Conservation (phyloP, 352 stramenopile species). For the Globisporangium paddicum region DNA sequence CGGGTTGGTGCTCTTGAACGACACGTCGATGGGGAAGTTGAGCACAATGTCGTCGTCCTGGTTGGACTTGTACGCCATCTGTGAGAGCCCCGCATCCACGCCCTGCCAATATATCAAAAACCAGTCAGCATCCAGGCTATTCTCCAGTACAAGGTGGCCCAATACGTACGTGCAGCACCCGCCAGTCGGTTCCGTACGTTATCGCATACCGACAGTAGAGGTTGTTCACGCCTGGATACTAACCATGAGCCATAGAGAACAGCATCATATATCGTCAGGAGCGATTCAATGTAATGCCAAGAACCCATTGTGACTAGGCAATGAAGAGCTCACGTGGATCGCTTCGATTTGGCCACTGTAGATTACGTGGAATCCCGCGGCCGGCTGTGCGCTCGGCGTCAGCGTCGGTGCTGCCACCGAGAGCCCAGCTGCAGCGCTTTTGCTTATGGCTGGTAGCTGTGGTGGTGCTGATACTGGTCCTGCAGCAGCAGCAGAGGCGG, state of each 20-base stretch:
- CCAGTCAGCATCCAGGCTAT: too few relatives aligned
- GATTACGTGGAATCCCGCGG: slow-evolving; percentile 47
- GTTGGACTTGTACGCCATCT: slow-evolving; percentile 70
- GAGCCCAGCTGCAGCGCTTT: not conserved
- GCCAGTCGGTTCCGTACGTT: slow-evolving; percentile 91
- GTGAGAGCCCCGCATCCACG: slow-evolving; percentile 80
- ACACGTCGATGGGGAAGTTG: slow-evolving; percentile 95
- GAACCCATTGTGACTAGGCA: not conserved
- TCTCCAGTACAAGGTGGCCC: too few relatives aligned
- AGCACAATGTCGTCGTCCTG: slow-evolving; percentile 79
- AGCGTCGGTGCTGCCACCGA: not conserved
- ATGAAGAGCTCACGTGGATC: slow-evolving; percentile 20
- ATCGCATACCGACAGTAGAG: slow-evolving; percentile 93
- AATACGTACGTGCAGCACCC: slow-evolving; percentile 80
- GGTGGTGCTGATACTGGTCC: not conserved
- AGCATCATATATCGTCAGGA: not conserved
- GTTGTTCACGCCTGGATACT: slow-evolving; percentile 79
- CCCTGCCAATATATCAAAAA: slow-evolving; percentile 47
- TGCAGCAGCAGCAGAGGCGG: not conserved
- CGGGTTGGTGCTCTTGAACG: slow-evolving; percentile 94
- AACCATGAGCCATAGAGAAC: not conserved
- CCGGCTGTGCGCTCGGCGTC: slow-evolving; percentile 16
- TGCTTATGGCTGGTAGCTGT: not conserved
- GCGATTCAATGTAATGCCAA: not conserved
- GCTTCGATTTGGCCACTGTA: slow-evolving; percentile 59